phyloP scores from a whole-genome alignment of 352 stramenopile genomes.

The Pythium inflatum region DNA sequence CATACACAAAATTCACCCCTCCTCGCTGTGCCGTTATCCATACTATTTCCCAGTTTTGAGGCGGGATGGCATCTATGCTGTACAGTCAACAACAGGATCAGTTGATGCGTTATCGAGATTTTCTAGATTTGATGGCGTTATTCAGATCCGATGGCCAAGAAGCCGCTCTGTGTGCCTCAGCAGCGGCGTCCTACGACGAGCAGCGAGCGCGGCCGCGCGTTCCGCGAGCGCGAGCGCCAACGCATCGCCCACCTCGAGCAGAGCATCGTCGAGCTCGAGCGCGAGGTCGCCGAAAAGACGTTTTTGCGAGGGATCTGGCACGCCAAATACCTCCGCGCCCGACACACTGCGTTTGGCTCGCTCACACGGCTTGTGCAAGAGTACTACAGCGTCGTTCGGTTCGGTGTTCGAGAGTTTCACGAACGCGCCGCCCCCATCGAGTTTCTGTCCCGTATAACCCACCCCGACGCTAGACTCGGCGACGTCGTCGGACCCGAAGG shows the following conservation, averaged over 20 bases:
- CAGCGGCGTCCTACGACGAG: not conserved
- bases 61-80: too few species aligned
- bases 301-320: slow-evolving; percentile 22
- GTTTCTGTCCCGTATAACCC: slow-evolving; percentile 3
- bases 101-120: too few species aligned
- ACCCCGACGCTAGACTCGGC: not conserved
- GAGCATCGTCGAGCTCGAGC: not conserved
- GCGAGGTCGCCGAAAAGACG: slow-evolving; percentile 5
- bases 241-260: not conserved
- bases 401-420: not conserved
- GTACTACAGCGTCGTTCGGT: slow-evolving; percentile 7
- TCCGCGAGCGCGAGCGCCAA: slow-evolving; percentile 24
- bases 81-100: too few species aligned
- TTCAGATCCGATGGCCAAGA: not conserved
- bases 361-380: slow-evolving; percentile 2
- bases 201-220: slow-evolving; percentile 28
- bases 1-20: too few species aligned
- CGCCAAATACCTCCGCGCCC: slow-evolving; percentile 13
- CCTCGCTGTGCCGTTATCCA: too few species aligned
- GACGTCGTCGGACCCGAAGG: slow-evolving; percentile 5
- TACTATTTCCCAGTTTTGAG: too few species aligned
- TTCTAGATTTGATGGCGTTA: too few species aligned
- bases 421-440: too few species aligned
- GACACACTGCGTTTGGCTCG: slow-evolving; percentile 15
- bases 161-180: not conserved